A percentile compares a stretch with the other conserved stretches of the same genome.
Evolutionary conservation across 345 rosid species (phyloP).

Genomic region (Adansonia digitata): DNA sequence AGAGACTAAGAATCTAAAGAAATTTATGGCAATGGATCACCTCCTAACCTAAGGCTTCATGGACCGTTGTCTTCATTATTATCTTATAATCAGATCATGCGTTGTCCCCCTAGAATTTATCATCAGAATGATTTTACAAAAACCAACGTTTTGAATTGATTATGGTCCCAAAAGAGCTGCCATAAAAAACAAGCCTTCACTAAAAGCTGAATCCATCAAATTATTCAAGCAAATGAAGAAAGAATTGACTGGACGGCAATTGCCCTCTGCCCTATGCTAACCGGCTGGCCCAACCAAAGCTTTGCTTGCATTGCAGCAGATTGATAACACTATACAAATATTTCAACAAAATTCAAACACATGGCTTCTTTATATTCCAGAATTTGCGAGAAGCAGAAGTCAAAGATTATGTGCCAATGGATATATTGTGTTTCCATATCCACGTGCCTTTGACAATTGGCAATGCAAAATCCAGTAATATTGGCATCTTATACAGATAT

Average conservation of each 20-base stretch:
- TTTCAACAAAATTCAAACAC: neutral
- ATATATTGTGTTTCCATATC: too few relatives aligned
- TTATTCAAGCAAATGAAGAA: neutral
- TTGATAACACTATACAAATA: neutral
- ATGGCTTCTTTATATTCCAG: neutral
- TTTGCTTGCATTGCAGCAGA: neutral
- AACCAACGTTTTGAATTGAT: too few relatives aligned
- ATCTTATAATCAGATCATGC: too few relatives aligned
- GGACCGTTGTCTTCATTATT: neutral
- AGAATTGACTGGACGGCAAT: neutral
- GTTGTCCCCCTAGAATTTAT: too few relatives aligned
- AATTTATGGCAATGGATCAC: too few relatives aligned
- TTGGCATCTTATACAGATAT: neutral
- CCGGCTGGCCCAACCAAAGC: neutral
- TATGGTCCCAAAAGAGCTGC: too few relatives aligned
- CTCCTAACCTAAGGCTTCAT: too few relatives aligned
- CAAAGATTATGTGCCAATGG: neutral
- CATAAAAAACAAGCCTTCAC: too few relatives aligned
- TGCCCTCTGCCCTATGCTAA: constrained; percentile 13
- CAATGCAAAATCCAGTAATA: neutral
- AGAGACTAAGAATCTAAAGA: too few relatives aligned
- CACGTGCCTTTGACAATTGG: neutral
- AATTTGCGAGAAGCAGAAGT: neutral
- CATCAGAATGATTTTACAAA: too few relatives aligned
- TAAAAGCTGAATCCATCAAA: neutral